A percentile compares a stretch with the other conserved stretches of the same genome.
Evolutionary conservation across 2,329 filamentous ascomycete genomes (phyloP).

Genomic region (Aureobasidium sp.): DNA sequence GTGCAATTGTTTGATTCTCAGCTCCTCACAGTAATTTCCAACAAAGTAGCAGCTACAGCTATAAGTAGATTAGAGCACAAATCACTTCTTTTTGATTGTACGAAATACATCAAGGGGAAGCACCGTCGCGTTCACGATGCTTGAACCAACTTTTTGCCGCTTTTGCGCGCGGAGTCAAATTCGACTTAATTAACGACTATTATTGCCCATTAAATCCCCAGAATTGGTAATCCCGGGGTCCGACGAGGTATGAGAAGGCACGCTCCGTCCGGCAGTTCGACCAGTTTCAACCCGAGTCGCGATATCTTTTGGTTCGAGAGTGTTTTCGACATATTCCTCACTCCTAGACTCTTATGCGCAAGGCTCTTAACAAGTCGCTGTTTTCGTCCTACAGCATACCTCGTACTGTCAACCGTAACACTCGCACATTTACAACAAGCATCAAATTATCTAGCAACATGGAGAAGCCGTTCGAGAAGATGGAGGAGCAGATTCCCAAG

Average conservation of each 20-base stretch:
- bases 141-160: background rate
- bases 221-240: background rate
- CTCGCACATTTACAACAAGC: background rate
- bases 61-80: background rate
- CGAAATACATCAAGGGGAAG: too few species aligned
- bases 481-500: slow-evolving; percentile 19
- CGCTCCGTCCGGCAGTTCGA: background rate
- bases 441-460: slow-evolving; percentile 11
- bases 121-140: too few species aligned
- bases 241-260: background rate
- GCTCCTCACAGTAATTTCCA: too few species aligned
- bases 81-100: background rate
- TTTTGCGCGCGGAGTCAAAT: background rate
- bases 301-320: background rate
- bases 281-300: background rate
- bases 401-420: background rate
- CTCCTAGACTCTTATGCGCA: background rate
- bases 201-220: background rate
- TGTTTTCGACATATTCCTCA: background rate
- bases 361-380: slow-evolving; percentile 2
- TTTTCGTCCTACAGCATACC: background rate
- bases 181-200: background rate
- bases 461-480: slow-evolving; percentile 19
- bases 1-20: background rate
- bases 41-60: background rate